Evolutionary conservation across 169 alveolate genomes (phyloP).

Genomic region (Plasmodium cynomolgi): DNA sequence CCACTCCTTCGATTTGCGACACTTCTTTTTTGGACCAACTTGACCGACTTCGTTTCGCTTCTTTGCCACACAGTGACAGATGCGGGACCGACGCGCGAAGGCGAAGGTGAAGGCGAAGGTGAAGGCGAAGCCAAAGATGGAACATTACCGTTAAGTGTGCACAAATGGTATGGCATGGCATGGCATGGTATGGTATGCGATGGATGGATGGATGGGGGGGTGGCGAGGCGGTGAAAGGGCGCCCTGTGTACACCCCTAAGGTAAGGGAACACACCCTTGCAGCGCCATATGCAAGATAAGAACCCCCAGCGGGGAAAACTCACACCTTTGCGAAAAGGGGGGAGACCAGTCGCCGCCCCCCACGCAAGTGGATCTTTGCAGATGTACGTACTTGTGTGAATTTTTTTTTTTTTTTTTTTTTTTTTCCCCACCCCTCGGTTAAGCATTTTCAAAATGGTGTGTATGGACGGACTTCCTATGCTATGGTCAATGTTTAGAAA

Average conservation of each 20-base stretch:
- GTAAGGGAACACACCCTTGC: not conserved
- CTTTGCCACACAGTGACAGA: not conserved
- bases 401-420: too few species aligned
- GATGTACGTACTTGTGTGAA: not conserved
- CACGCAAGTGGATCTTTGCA: not conserved
- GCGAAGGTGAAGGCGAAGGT: too few species aligned
- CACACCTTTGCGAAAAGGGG: not conserved
- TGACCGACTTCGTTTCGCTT: not conserved
- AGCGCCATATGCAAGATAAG: not conserved
- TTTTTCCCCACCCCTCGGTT: not conserved
- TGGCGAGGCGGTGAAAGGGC: not conserved
- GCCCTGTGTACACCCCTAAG: not conserved
- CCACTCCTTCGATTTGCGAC: not conserved
- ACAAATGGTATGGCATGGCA: not conserved
- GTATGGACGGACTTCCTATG: not conserved
- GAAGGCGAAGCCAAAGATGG: not conserved
- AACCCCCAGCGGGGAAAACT: not conserved
- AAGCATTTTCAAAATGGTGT: not conserved
- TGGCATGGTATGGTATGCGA: too few species aligned
- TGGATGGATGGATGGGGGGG: too few species aligned
- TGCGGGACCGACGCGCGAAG: not conserved
- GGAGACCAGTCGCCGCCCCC: not conserved
- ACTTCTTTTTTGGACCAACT: not conserved
- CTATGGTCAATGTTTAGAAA: not conserved
- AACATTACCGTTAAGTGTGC: not conserved